These are phyloP conservation scores for Aspergillus bertholletiae DNA, from an alignment of 495 filamentous ascomycete genomes.

Conservation along the genomic window DNA sequence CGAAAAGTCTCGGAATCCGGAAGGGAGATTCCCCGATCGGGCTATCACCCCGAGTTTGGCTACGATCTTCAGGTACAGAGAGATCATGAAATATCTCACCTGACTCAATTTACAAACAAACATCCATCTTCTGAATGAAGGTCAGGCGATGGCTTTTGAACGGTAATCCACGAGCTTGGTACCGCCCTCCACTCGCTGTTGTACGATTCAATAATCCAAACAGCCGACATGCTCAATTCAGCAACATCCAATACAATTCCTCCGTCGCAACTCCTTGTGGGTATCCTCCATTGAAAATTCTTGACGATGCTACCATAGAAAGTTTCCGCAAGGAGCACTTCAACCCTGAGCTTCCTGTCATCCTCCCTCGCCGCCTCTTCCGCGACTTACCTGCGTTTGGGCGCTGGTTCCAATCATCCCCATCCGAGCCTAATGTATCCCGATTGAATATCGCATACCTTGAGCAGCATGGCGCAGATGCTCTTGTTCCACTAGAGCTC, in stretches of 20 bases:
- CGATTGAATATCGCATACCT: conserved; percentile 50
- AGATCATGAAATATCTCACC: no score
- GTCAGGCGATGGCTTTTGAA: conserved; percentile 19
- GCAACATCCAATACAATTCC: conserved; percentile 13
- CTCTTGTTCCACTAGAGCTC: conserved; percentile 58
- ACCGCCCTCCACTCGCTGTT: conserved; percentile 1
- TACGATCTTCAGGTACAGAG: no score
- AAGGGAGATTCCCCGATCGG: no score
- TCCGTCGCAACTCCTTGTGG: conserved; percentile 15
- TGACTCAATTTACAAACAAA: neutral
- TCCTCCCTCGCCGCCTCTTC: conserved; percentile 46
- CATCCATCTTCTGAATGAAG: conserved; percentile 26
- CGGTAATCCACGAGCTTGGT: conserved; percentile 13
- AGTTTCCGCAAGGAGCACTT: conserved; percentile 50
- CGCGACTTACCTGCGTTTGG: conserved; percentile 44
- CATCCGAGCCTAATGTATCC: conserved; percentile 1
- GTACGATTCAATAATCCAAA: neutral
- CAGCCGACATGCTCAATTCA: conserved; percentile 3
- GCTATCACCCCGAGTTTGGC: no score
- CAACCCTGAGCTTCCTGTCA: conserved; percentile 37
- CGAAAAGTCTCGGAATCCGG: no score
- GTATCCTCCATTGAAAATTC: conserved; percentile 29
- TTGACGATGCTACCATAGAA: conserved; percentile 28
- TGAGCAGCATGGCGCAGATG: conserved; percentile 37
- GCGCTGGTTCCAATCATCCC: conserved; percentile 48